Evolutionary conservation across 2,329 filamentous ascomycete genomes (phyloP).

Genomic region (Scedosporium aurantiacum): DNA sequence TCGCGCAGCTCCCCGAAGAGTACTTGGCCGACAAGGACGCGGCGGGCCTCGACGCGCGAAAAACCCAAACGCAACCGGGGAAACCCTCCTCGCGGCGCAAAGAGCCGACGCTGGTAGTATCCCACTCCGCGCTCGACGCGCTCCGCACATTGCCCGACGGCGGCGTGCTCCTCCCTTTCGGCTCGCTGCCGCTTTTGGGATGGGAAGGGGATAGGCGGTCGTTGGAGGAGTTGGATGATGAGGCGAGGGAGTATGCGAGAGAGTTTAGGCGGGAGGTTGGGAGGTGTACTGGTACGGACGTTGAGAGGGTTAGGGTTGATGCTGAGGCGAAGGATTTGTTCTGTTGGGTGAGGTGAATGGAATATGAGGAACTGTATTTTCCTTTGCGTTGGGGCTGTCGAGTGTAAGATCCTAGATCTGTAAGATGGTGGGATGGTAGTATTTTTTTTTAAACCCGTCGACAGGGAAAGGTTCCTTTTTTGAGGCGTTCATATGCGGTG

Average conservation of each 20-base stretch:
- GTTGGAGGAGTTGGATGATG: constrained; percentile 26
- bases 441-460: no score
- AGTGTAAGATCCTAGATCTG: no score
- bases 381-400: background rate
- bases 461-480: no score
- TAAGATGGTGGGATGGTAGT: no score
- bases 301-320: constrained; percentile 14
- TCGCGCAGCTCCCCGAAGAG: constrained; percentile 64
- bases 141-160: constrained; percentile 36
- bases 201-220: constrained; percentile 48
- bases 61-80: constrained; percentile 16
- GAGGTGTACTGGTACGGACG: constrained; percentile 40
- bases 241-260: constrained; percentile 40
- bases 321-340: constrained; percentile 51
- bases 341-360: constrained; percentile 27
- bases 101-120: constrained; percentile 26
- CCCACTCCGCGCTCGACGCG: constrained; percentile 31
- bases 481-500: no score
- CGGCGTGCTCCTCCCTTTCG: constrained; percentile 31
- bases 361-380: background rate
- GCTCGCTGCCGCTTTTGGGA: constrained; percentile 46
- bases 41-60: constrained; percentile 2
- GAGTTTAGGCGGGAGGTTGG: constrained; percentile 56
- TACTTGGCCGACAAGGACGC: constrained; percentile 25
- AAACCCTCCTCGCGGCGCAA: no score